Evolutionary conservation across 2,329 filamentous ascomycete genomes (phyloP).

Genomic region (Penicillium sp.): DNA sequence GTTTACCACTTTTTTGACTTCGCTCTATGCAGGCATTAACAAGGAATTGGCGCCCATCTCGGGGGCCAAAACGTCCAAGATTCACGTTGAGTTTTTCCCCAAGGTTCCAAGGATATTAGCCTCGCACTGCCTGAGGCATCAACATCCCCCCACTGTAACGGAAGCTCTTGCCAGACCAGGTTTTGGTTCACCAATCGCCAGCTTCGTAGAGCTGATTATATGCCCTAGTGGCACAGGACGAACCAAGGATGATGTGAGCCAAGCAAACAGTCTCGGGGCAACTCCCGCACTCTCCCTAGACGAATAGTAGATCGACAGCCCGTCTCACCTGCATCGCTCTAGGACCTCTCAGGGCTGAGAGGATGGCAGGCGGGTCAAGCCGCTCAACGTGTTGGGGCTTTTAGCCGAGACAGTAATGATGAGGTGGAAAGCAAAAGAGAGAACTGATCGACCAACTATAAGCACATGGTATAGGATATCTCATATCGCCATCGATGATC

Average conservation of each 20-base stretch:
- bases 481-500: neutral
- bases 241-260: constrained; percentile 4
- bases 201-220: neutral
- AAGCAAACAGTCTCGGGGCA: constrained; percentile 3
- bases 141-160: neutral
- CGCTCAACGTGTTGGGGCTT: neutral
- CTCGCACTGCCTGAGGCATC: neutral
- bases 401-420: neutral
- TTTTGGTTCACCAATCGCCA: neutral
- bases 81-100: neutral
- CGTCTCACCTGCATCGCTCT: constrained; percentile 6
- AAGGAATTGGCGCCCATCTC: neutral
- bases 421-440: neutral
- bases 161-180: neutral
- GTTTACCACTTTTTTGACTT: no score
- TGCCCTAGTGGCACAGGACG: neutral
- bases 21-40: neutral
- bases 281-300: neutral
- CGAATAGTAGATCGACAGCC: constrained; percentile 4
- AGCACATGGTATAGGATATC: neutral
- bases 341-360: neutral
- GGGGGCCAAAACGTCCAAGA: neutral
- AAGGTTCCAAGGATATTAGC: neutral
- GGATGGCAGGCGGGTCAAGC: neutral
- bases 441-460: neutral